These are phyloP conservation scores for Melanogaster broomeanus DNA, from an alignment of 768 basidiomycete species.

Conservation along the genomic window DNA sequence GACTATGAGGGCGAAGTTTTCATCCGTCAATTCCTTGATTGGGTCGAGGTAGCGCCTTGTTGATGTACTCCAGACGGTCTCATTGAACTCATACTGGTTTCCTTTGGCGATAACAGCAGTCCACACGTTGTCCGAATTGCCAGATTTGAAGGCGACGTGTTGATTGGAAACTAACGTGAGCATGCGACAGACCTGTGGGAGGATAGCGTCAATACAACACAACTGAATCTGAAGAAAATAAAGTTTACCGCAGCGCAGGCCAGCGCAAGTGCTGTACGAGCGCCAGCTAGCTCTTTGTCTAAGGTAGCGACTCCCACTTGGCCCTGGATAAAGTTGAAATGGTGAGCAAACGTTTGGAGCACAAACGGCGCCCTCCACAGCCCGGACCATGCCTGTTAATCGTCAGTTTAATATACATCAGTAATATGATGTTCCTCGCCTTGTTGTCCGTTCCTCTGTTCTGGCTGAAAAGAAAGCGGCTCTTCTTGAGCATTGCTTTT, in stretches of 20 bases:
- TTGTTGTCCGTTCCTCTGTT: conserved; percentile 6
- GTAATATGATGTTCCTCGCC: background rate
- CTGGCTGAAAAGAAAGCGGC: conserved; percentile 7
- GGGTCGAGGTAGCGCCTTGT: background rate
- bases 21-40: too few species aligned
- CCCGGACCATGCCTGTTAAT: background rate
- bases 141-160: background rate
- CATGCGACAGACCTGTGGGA: background rate
- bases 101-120: background rate
- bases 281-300: background rate
- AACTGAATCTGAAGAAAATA: background rate
- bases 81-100: background rate
- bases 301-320: background rate
- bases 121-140: background rate
- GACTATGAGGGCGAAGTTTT: too few species aligned
- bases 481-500: conserved; percentile 3
- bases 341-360: background rate
- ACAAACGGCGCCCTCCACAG: conserved; percentile 1
- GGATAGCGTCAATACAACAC: background rate
- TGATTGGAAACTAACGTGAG: background rate
- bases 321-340: background rate
- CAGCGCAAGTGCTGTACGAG: background rate
- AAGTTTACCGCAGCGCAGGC: background rate
- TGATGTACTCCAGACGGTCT: background rate
- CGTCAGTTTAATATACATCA: background rate